Evolutionary conservation across 2,329 filamentous ascomycete species (phyloP), one percentile per base, ranked within the genome.

Genomic region (Calonectria naviculata): DNA sequence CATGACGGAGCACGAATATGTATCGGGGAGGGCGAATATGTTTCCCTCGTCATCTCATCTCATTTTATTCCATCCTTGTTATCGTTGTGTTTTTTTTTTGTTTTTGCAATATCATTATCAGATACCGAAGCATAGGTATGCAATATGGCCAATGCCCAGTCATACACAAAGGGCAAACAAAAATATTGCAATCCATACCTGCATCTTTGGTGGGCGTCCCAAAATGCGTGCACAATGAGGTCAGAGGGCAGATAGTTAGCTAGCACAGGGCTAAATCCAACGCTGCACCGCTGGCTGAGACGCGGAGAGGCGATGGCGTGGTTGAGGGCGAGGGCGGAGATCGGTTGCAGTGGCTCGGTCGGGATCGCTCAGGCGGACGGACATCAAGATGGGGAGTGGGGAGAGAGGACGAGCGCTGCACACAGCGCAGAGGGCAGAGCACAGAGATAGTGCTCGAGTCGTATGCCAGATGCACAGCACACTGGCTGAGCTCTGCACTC

Each of bases 281-380:
- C 65, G 65, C 65, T 67, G 54, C 65, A 49, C 54, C 54, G 54
- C 42, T 61, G 62, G 47, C 62, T 65, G 62, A 65, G 62, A 65
- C 54, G 44, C 47, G 13, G 56, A 54, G 44, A 24, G 46, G 65
- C 17, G 56, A 44, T 24, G 52, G 52, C 31, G 13, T 38, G 52
- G 52, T 31, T 10, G 56, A 44, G 38, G 52, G 52, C 31, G 21
- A 58, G 52, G 52, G 52, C 52, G 52, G 52, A 58, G 52, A 36
- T 56, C 52, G 52, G 52, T 28, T 56, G 52, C 29, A 36, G 31
- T 56, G n/a, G 52, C 52, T 56, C 52, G 46, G 46, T 61, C 17
- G 29, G 31, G 47, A 64, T 49, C 44, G 61, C 44, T 64, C 61
- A 47, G 58, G 52, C 41, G 64, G 41, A 36, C 41, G 52, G 52